Evolutionary conservation across 1,284 basidiomycete genomes (phyloP).

Genomic region (Leccinum subrobustum): DNA sequence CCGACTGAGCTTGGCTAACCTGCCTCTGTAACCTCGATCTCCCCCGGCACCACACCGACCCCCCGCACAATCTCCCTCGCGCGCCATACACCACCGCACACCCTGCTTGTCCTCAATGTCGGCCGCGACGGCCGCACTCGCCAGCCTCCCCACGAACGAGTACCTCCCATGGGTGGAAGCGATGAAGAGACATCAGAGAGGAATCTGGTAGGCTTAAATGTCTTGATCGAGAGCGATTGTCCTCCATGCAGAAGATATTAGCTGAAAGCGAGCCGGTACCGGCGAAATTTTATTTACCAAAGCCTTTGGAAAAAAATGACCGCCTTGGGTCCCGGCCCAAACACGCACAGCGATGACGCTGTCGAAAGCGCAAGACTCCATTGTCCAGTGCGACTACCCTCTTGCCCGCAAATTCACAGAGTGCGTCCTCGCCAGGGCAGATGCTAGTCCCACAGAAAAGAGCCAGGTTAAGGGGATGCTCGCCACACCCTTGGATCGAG

Average conservation of each 20-base stretch:
- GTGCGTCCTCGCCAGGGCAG: slow-evolving; percentile 67
- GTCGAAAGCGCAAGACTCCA: slow-evolving; percentile 72
- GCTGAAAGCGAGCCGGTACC: too few relatives aligned
- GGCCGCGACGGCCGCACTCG: neutral
- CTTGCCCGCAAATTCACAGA: slow-evolving; percentile 73
- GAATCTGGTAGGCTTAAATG: neutral
- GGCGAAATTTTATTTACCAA: too few relatives aligned
- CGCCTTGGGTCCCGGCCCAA: too few relatives aligned
- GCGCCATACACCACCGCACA: neutral
- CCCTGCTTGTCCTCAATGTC: neutral
- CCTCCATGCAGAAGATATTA: too few relatives aligned
- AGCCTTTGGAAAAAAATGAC: too few relatives aligned
- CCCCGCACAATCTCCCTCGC: slow-evolving; percentile 62
- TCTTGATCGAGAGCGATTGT: too few relatives aligned
- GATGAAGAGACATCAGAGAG: neutral
- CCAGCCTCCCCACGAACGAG: neutral
- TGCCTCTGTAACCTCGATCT: slow-evolving; percentile 43
- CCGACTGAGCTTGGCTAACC: neutral
- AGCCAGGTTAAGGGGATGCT: slow-evolving; percentile 77
- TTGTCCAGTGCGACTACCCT: slow-evolving; percentile 82
- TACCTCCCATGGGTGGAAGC: neutral
- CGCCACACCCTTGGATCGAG: slow-evolving; percentile 36
- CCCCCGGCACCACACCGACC: slow-evolving; percentile 48
- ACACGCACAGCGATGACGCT: slow-evolving; percentile 27
- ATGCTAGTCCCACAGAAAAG: slow-evolving; percentile 47